Percentiles rank a stretch among this genome's conserved stretches.
Conservation (phyloP, 129 eudicot genomes). For the Flaveria brownii region DNA sequence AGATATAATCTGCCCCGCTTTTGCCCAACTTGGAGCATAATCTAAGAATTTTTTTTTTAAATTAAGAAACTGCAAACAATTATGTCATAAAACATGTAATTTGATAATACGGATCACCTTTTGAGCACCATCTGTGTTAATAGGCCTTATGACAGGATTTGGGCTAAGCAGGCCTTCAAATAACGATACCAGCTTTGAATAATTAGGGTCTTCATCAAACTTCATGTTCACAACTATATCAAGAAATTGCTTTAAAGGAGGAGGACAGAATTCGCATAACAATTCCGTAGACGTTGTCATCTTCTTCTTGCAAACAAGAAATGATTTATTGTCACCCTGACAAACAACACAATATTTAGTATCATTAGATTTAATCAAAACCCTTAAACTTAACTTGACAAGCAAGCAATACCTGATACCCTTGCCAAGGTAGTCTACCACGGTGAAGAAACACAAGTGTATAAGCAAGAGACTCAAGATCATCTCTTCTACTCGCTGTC, state of each 20-base stretch:
- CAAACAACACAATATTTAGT: not conserved
- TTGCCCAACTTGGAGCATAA: conserved; percentile 69
- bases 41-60: conserved; percentile 26
- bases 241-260: conserved; percentile 64
- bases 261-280: conserved; percentile 65
- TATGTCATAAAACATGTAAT: not conserved
- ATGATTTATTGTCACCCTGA: conserved; percentile 82
- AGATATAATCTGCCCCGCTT: conserved; percentile 70
- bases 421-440: conserved; percentile 94
- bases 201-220: conserved; percentile 89
- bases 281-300: conserved; percentile 74
- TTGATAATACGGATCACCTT: conserved; percentile 50
- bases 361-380: not conserved
- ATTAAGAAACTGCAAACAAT: not conserved
- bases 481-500: conserved; percentile 78
- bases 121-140: conserved; percentile 85
- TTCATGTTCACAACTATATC: conserved; percentile 75
- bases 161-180: conserved; percentile 67
- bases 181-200: conserved; percentile 71
- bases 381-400: not conserved
- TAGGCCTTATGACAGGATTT: conserved; percentile 71
- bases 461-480: conserved; percentile 79
- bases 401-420: conserved; percentile 61
- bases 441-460: conserved; percentile 76
- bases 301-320: conserved; percentile 79